Conservation (phyloP, 495 filamentous ascomycete species). For the Tuber indicum region DNA sequence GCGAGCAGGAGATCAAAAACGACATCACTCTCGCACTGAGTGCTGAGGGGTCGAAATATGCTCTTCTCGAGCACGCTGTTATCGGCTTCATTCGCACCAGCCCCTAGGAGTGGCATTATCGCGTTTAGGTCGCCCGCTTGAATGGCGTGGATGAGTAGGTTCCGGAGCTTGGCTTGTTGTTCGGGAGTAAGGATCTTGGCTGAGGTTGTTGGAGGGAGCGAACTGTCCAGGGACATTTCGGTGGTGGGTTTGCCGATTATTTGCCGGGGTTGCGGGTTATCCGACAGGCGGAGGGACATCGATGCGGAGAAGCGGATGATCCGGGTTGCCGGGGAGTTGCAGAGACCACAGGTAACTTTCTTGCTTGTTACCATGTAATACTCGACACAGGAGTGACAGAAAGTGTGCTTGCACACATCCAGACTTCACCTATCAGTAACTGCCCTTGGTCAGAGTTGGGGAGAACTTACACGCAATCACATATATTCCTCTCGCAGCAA, state of each 20-base stretch:
- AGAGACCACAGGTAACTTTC: not conserved
- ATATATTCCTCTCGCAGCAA: not conserved
- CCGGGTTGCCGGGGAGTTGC: not conserved
- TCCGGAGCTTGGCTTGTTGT: not conserved
- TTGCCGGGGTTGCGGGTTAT: not conserved
- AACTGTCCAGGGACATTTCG: not conserved
- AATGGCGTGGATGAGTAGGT: not conserved
- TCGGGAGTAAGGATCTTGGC: not conserved
- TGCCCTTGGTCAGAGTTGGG: not conserved
- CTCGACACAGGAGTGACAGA: not conserved
- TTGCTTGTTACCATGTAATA: not conserved
- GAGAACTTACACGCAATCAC: conserved; percentile 21
- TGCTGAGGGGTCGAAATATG: not conserved
- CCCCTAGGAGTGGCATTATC: not conserved
- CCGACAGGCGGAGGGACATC: not conserved
- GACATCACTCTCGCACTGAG: not conserved
- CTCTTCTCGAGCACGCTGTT: not conserved
- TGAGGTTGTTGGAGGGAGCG: not conserved
- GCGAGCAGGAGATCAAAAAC: not conserved
- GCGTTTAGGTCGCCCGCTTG: not conserved
- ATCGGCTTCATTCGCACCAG: not conserved
- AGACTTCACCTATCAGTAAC: not conserved
- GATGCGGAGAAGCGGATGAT: not conserved
- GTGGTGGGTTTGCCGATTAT: not conserved
- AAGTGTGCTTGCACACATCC: not conserved